Percentiles rank a stretch among this genome's conserved stretches.
Evolutionary conservation across 2,329 filamentous ascomycete genomes (phyloP).

Genomic region (Knufia petricola): DNA sequence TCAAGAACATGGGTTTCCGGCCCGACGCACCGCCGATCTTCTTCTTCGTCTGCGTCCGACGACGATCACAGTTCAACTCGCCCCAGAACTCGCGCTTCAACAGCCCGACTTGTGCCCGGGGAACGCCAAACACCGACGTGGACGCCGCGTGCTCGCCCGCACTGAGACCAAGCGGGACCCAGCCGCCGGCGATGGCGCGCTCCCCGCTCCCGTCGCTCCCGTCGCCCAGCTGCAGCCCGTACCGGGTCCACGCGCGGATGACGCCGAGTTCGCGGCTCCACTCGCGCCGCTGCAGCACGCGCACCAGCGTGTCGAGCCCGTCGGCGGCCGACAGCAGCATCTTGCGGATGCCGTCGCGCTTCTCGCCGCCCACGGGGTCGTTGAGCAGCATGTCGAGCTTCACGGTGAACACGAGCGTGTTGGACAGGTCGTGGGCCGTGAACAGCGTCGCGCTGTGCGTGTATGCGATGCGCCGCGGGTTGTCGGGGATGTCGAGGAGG

Average conservation of each 20-base stretch:
- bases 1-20: conserved; percentile 12
- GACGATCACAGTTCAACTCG: conserved; percentile 2
- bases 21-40: conserved; percentile 4
- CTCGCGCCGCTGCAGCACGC: conserved; percentile 47
- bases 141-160: conserved; percentile 3
- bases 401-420: conserved; percentile 55
- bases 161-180: conserved; percentile 7
- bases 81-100: conserved; percentile 51
- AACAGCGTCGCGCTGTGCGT: conserved; percentile 47
- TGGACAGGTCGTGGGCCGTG: conserved; percentile 51
- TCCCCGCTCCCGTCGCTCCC: conserved; percentile 23
- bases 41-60: neutral
- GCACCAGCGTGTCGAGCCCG: conserved; percentile 46
- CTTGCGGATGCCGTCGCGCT: conserved; percentile 40
- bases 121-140: conserved; percentile 42
- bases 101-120: conserved; percentile 42
- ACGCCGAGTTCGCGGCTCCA: conserved; percentile 44
- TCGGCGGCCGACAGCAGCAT: conserved; percentile 48
- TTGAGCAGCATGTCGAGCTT: conserved; percentile 64
- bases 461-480: conserved; percentile 43
- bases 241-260: conserved; percentile 49
- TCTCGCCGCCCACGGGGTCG: conserved; percentile 49
- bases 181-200: neutral
- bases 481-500: conserved; percentile 57
- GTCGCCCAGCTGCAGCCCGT: conserved; percentile 38